Conservation (phyloP, 2,329 filamentous ascomycete species). For the Whalleya microplaca region DNA sequence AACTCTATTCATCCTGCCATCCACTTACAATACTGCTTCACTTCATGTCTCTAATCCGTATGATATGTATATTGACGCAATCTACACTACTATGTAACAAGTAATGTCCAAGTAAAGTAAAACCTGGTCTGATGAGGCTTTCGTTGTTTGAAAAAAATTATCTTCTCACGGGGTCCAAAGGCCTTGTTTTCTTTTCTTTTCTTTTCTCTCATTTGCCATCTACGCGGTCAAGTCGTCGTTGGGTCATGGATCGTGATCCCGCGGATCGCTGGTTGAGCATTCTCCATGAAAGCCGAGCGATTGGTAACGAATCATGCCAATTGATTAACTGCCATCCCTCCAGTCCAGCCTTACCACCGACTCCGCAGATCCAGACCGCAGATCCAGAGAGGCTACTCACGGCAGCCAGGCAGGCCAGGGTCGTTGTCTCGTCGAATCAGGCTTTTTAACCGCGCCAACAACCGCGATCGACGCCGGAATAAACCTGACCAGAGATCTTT, state of each 20-base stretch:
- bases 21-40: slow-evolving; percentile 2
- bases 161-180: not conserved
- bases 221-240: no score
- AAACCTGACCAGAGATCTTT: slow-evolving; percentile 1
- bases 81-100: no score
- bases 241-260: no score
- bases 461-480: not conserved
- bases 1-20: slow-evolving; percentile 22
- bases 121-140: no score
- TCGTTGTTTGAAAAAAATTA: not conserved
- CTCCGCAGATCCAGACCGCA: slow-evolving; percentile 13
- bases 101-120: no score
- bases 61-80: not conserved
- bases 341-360: slow-evolving; percentile 16
- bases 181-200: no score
- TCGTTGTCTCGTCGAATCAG: slow-evolving; percentile 12
- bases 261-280: not conserved
- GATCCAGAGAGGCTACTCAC: slow-evolving; percentile 12
- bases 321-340: slow-evolving; percentile 2
- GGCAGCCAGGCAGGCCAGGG: slow-evolving; percentile 3
- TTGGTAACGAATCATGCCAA: slow-evolving; percentile 1
- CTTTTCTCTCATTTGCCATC: not conserved
- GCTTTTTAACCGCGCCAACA: slow-evolving; percentile 6
- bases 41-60: not conserved
- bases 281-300: not conserved